These are phyloP conservation scores for Macadamia integrifolia DNA, from an alignment of 164 flowering plant genomes.

Conservation along the genomic window DNA sequence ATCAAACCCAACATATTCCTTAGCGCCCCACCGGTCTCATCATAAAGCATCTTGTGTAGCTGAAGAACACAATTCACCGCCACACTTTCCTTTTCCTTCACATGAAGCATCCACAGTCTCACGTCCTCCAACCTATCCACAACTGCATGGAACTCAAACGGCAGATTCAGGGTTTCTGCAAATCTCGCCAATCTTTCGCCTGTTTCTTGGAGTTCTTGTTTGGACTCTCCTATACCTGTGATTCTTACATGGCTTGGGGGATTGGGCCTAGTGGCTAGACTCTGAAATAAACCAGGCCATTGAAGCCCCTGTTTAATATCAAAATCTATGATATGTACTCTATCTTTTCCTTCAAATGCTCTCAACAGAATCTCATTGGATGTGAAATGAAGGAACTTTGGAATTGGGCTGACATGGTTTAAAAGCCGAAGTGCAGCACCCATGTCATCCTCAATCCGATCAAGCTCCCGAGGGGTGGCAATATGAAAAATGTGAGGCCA, in stretches of 20 bases:
- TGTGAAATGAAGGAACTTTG: slow-evolving; percentile 10
- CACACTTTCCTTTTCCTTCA: slow-evolving; percentile 72
- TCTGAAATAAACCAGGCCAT: slow-evolving; percentile 12
- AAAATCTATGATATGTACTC: slow-evolving; percentile 12
- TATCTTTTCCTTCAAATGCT: slow-evolving; percentile 8
- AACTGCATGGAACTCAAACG: slow-evolving; percentile 84
- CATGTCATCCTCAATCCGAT: slow-evolving; percentile 16
- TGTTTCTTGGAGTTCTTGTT: slow-evolving; percentile 79
- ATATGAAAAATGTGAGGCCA: slow-evolving; percentile 90
- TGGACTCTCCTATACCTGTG: slow-evolving; percentile 53
- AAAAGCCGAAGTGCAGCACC: slow-evolving; percentile 3
- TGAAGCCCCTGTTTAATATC: slow-evolving; percentile 15
- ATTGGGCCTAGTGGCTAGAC: neutral
- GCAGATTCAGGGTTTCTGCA: slow-evolving; percentile 72
- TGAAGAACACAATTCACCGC: slow-evolving; percentile 81
- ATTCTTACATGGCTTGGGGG: too few species aligned
- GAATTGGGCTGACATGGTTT: slow-evolving; percentile 11
- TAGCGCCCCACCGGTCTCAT: slow-evolving; percentile 47
- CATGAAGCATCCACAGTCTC: slow-evolving; percentile 98
- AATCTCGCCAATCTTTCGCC: slow-evolving; percentile 76
- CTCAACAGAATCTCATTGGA: slow-evolving; percentile 9
- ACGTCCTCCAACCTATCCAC: slow-evolving; percentile 93
- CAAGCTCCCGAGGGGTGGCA: slow-evolving; percentile 56
- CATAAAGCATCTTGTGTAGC: slow-evolving; percentile 79
- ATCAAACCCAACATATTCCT: slow-evolving; percentile 72